A percentile compares a stretch with the other conserved stretches of the same genome.
Conservation (phyloP, 768 basidiomycete species). For the Leccinum subtestaceum region DNA sequence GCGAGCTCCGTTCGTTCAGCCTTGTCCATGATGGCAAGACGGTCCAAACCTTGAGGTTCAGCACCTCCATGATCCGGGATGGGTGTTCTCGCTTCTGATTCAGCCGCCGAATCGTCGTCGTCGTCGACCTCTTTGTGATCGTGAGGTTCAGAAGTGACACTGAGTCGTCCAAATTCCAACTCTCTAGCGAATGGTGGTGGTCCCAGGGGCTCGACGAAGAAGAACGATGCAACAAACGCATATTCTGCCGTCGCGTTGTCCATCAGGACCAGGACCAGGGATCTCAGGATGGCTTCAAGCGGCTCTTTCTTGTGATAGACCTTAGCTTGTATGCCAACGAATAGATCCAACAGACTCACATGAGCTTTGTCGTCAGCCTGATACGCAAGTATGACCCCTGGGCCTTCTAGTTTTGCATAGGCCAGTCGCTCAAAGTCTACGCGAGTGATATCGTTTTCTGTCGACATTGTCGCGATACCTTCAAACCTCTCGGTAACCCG, state of each 20-base stretch:
- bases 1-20: too few relatives aligned
- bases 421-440: conserved; percentile 57
- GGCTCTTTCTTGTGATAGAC: conserved; percentile 62
- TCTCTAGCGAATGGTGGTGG: conserved; percentile 35
- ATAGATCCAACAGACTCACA: conserved; percentile 49
- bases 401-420: conserved; percentile 75
- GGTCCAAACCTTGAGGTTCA: conserved; percentile 23
- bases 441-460: conserved; percentile 37
- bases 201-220: conserved; percentile 41
- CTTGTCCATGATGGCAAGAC: conserved; percentile 14
- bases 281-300: conserved; percentile 80
- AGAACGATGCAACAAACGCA: conserved; percentile 83
- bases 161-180: conserved; percentile 31
- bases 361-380: conserved; percentile 86
- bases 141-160: conserved; percentile 42
- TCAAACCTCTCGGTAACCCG: conserved; percentile 71
- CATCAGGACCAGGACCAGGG: conserved; percentile 84
- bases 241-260: conserved; percentile 95
- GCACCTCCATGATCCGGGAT: conserved; percentile 28
- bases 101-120: conserved; percentile 36
- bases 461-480: conserved; percentile 49
- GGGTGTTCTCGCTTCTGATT: conserved; percentile 49
- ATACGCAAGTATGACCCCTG: conserved; percentile 77
- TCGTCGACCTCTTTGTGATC: conserved; percentile 38
- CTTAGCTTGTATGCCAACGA: conserved; percentile 10